phyloP scores from a whole-genome alignment of 2,329 filamentous ascomycete species.

The Curvularia lunata region DNA sequence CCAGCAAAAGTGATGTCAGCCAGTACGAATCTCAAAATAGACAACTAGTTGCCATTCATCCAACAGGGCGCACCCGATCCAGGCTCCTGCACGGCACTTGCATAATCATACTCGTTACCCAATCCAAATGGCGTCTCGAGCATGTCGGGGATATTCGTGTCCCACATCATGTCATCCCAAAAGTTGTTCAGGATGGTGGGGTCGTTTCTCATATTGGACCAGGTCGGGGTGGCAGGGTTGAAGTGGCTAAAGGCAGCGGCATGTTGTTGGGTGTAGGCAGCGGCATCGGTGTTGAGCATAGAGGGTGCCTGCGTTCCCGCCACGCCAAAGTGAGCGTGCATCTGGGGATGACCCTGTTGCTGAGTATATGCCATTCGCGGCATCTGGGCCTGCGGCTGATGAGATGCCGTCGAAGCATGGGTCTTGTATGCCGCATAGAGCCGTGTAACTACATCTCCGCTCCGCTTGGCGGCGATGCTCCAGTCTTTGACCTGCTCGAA shows the following conservation, averaged over 20 bases:
- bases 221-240: slow-evolving; percentile 35
- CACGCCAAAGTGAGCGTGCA: slow-evolving; percentile 21
- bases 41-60: slow-evolving; percentile 45
- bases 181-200: slow-evolving; percentile 44
- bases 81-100: slow-evolving; percentile 42
- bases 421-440: slow-evolving; percentile 52
- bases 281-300: slow-evolving; percentile 24
- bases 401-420: slow-evolving; percentile 27
- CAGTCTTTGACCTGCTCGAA: slow-evolving; percentile 53
- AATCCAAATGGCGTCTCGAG: slow-evolving; percentile 46
- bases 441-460: slow-evolving; percentile 50
- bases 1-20: background rate
- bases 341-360: slow-evolving; percentile 14
- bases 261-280: slow-evolving; percentile 8
- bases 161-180: slow-evolving; percentile 54
- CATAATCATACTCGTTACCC: slow-evolving; percentile 45
- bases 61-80: slow-evolving; percentile 41
- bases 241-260: slow-evolving; percentile 24
- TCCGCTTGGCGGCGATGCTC: slow-evolving; percentile 55
- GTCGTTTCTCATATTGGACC: slow-evolving; percentile 34
- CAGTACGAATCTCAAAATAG: background rate
- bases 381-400: slow-evolving; percentile 23
- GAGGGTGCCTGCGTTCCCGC: slow-evolving; percentile 19
- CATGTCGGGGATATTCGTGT: slow-evolving; percentile 48
- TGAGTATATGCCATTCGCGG: slow-evolving; percentile 15